phyloP scores from a whole-genome alignment of 805 yeast genomes.

The Cyberlindnera xylosilytica region DNA sequence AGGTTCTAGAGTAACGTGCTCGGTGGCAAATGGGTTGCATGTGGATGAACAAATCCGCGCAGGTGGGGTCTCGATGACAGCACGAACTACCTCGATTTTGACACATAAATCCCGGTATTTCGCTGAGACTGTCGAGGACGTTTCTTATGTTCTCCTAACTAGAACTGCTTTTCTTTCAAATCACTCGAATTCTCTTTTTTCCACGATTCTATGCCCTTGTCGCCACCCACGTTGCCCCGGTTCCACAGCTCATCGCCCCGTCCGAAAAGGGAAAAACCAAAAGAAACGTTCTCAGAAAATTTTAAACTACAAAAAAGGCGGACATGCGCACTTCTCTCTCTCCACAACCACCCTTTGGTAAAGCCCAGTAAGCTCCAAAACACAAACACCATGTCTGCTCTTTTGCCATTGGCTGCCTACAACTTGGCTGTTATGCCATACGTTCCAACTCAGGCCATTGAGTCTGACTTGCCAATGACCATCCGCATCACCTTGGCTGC shows the following conservation, averaged over 20 bases:
- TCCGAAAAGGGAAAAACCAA: constrained; percentile 26
- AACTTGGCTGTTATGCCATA: constrained; percentile 85
- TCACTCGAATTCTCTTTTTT: too few relatives aligned
- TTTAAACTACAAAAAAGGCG: constrained; percentile 9
- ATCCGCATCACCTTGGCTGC: constrained; percentile 94
- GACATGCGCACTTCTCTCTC: constrained; percentile 5
- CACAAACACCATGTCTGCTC: constrained; percentile 50
- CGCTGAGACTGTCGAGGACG: too few relatives aligned
- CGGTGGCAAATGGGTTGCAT: constrained; percentile 9
- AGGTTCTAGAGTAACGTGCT: not conserved
- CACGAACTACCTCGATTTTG: too few relatives aligned
- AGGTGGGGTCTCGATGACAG: not conserved
- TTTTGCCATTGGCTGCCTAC: constrained; percentile 84
- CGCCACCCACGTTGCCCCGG: constrained; percentile 13
- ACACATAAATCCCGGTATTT: too few relatives aligned
- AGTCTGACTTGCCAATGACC: constrained; percentile 83
- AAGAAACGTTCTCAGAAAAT: constrained; percentile 24
- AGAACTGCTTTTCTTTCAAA: too few relatives aligned
- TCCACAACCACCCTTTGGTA: not conserved
- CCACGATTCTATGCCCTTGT: not conserved
- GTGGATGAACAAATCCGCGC: not conserved
- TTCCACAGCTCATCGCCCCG: constrained; percentile 19
- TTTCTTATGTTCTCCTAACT: too few relatives aligned
- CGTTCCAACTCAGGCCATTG: constrained; percentile 82
- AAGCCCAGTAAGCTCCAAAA: not conserved